Evolutionary conservation across 169 alveolate genomes (phyloP).

Genomic region (Eimeria sp.): DNA sequence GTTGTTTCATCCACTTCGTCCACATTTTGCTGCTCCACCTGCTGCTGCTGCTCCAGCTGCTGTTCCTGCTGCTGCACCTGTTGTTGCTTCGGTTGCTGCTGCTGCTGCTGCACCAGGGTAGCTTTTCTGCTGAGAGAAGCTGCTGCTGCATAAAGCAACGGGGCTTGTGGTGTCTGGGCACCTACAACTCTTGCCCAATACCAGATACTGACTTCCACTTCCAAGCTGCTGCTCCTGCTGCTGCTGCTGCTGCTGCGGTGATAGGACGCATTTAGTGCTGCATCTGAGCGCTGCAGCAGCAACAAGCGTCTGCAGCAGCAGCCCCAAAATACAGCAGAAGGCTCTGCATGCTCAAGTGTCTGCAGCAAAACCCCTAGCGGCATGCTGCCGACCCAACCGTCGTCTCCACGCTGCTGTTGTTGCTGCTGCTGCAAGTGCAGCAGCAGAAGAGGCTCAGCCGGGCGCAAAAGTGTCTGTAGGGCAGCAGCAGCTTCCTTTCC

Average conservation of each 20-base stretch:
- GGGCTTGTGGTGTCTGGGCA: slow-evolving; percentile 41
- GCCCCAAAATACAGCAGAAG: slow-evolving; percentile 53
- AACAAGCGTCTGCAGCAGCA: slow-evolving; percentile 76
- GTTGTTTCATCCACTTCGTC: not conserved
- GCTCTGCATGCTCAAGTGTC: not conserved
- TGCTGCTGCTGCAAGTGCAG: slow-evolving; percentile 55
- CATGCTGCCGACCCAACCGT: slow-evolving; percentile 30
- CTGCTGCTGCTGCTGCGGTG: not conserved
- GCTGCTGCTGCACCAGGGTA: slow-evolving; percentile 29
- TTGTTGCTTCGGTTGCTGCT: not conserved
- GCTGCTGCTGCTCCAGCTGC: slow-evolving; percentile 50
- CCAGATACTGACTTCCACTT: slow-evolving; percentile 37
- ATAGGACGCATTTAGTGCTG: not conserved
- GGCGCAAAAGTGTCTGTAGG: slow-evolving; percentile 19
- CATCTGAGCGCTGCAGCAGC: slow-evolving; percentile 38
- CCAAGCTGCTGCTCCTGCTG: slow-evolving; percentile 60
- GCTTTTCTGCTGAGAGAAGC: slow-evolving; percentile 23
- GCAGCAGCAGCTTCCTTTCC: slow-evolving; percentile 52
- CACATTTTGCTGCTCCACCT: not conserved
- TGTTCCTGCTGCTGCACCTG: not conserved
- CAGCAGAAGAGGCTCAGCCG: slow-evolving; percentile 10
- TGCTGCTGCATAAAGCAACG: slow-evolving; percentile 49
- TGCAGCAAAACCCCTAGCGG: slow-evolving; percentile 41
- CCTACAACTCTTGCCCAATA: slow-evolving; percentile 15
- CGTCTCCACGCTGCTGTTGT: slow-evolving; percentile 41